A percentile compares a stretch with the other conserved stretches of the same genome.
These are phyloP conservation scores for Chrysanthemum lavandulifolium DNA, from an alignment of 129 eudicot genomes.

Conservation along the genomic window DNA sequence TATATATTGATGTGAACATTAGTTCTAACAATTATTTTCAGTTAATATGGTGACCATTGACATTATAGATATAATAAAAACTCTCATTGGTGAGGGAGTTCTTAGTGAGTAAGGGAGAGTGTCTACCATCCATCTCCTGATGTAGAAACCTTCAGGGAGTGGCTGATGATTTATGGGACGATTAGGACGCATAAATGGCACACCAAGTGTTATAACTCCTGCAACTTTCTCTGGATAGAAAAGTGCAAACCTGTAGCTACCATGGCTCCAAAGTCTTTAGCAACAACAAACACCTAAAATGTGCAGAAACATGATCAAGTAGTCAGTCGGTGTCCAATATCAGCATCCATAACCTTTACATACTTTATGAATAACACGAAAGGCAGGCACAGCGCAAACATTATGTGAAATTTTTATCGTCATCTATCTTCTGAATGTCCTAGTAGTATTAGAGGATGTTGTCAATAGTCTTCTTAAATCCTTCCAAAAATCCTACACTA, in stretches of 20 bases:
- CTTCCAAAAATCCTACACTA: no score
- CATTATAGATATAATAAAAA: background rate
- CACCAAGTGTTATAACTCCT: constrained; percentile 37
- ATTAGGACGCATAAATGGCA: constrained; percentile 35
- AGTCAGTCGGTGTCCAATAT: background rate
- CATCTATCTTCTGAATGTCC: no score
- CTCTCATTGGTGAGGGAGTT: background rate
- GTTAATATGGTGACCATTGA: background rate
- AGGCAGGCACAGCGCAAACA: no score
- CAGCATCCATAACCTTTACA: background rate
- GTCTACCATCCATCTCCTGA: constrained; percentile 45
- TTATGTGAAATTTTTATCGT: no score
- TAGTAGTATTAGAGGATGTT: no score
- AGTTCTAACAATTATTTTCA: no score
- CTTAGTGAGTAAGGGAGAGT: no score
- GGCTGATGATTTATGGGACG: background rate
- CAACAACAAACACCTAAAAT: background rate
- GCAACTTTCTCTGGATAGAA: constrained; percentile 29
- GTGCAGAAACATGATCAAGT: background rate
- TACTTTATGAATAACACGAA: no score
- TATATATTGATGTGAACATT: background rate
- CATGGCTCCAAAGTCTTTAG: background rate
- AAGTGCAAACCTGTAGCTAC: constrained; percentile 25
- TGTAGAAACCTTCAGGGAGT: constrained; percentile 50
- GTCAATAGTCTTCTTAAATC: no score